Base-by-base conservation (phyloP, 495 filamentous ascomycete genomes). In the Trichoderma asperelloides region DNA sequence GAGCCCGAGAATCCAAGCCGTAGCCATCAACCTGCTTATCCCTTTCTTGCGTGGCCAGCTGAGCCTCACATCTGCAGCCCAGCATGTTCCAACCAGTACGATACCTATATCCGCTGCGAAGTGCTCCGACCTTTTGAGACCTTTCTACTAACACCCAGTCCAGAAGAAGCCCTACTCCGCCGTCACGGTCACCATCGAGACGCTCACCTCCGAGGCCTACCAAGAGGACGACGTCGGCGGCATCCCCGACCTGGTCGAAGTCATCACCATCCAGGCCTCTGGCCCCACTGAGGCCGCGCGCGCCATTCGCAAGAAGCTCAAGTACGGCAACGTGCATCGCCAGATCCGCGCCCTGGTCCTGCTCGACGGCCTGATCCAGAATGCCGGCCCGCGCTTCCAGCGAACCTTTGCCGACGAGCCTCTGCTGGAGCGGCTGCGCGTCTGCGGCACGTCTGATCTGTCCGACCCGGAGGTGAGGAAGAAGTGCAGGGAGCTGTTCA, bases 241-340 rank as follows among this genome's bases (percentile, higher is more conserved):
- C 16, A 91, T 99, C 65, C 89, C 92, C 55, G 94, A 98, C 73
- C 85, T 99, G 28, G 88, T 98, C 69, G 96, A 99, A 77, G 91
- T 92, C 63, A 88, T 99, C 70, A 89, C 90, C 68, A 87, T 99
- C 64, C 96, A 98, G 77, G 84, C 84, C 62, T 89, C 89, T 23
- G 96, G 96, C 2, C 93, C 96, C 1, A 86, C 86, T 8, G 96
- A 99, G 79, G 93, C 93, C 64, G 91, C 92, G 69, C 86, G 96
- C 74, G 94, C 96, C 25, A 85, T 98, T 71, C 86, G 96, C 62
- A 99, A 98, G 87, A 98, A 99, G 81, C 85, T 99, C 85, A 98
- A 98, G 78, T 99, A 99, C 76, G 96, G 96, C 65, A 96, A 86
- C 70, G 80, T 94, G 23, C 93, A 98, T 74, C 88, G 92, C 21